Evolutionary conservation across 352 stramenopile species (phyloP).

Genomic region (Pythium coloratum): DNA sequence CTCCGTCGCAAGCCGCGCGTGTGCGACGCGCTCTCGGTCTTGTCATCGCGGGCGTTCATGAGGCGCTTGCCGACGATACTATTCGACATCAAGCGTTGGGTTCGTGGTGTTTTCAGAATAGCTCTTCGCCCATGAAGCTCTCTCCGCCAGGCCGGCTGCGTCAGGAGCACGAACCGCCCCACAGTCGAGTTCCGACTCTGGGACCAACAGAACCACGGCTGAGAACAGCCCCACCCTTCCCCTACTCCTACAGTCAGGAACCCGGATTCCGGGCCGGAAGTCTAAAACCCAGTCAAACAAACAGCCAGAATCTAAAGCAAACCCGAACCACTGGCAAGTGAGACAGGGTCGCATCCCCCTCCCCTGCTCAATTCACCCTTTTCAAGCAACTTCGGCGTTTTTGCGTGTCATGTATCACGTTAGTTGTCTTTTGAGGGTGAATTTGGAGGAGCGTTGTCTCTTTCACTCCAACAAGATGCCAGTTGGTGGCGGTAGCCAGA

Average conservation of each 20-base stretch:
- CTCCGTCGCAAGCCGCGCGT: conserved; percentile 16
- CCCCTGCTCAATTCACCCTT: conserved; percentile 1
- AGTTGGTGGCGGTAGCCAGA: neutral
- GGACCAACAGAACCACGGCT: neutral
- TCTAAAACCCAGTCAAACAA: neutral
- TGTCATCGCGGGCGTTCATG: neutral
- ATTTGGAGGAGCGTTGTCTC: too few relatives aligned
- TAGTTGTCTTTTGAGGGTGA: too few relatives aligned
- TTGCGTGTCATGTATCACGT: neutral
- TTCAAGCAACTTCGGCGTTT: neutral
- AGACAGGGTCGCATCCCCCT: conserved; percentile 8
- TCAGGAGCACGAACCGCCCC: neutral
- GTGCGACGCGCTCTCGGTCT: neutral
- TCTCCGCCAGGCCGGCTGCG: neutral
- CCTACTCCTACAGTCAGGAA: neutral
- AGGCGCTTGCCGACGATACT: neutral
- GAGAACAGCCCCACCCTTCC: conserved; percentile 16
- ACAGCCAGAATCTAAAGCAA: neutral
- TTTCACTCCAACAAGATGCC: neutral
- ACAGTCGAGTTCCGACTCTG: neutral
- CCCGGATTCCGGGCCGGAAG: too few relatives aligned
- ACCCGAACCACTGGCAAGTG: neutral
- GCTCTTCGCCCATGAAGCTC: neutral
- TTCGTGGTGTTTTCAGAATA: conserved; percentile 4
- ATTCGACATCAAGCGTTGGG: neutral